Conservation (phyloP, 2,329 filamentous ascomycete genomes). For the Cytospora mali region DNA sequence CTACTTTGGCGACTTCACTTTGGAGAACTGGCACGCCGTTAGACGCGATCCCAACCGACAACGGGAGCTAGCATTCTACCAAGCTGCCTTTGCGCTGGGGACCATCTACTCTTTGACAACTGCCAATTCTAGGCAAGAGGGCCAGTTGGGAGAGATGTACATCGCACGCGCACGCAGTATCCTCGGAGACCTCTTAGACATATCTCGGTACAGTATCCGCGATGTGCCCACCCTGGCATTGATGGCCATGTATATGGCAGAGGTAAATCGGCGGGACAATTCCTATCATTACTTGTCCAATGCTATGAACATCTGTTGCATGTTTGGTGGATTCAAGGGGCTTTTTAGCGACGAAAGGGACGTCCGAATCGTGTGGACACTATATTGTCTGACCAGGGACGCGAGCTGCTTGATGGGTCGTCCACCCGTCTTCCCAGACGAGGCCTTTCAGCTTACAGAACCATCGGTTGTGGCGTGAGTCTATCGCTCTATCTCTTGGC, state of each 20-base stretch:
- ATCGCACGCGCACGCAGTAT: slow-evolving; percentile 48
- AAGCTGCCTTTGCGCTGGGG: slow-evolving; percentile 49
- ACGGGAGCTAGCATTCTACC: slow-evolving; percentile 48
- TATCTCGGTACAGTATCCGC: slow-evolving; percentile 43
- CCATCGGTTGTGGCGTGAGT: slow-evolving; percentile 47
- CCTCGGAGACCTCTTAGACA: slow-evolving; percentile 51
- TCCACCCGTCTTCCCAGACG: slow-evolving; percentile 49
- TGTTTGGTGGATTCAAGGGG: slow-evolving; percentile 51
- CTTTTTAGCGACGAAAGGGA: slow-evolving; percentile 45
- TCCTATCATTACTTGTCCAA: slow-evolving; percentile 51
- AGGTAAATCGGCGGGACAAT: slow-evolving; percentile 52
- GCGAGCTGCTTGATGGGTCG: slow-evolving; percentile 54
- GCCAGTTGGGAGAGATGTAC: slow-evolving; percentile 45
- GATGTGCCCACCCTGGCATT: slow-evolving; percentile 50
- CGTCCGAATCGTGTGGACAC: slow-evolving; percentile 54
- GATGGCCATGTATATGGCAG: slow-evolving; percentile 52
- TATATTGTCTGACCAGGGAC: slow-evolving; percentile 53
- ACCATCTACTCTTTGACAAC: slow-evolving; percentile 38
- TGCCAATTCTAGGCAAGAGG: slow-evolving; percentile 36
- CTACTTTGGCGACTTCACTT: slow-evolving; percentile 43
- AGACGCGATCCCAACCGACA: slow-evolving; percentile 3
- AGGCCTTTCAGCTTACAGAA: slow-evolving; percentile 47
- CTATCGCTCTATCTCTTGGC: not conserved
- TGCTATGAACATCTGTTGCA: slow-evolving; percentile 51
- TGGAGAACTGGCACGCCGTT: slow-evolving; percentile 25